A percentile compares a stretch with the other conserved stretches of the same genome.
These are phyloP conservation scores for Coniella lustricola DNA, from an alignment of 2,329 filamentous ascomycete genomes.

Conservation along the genomic window DNA sequence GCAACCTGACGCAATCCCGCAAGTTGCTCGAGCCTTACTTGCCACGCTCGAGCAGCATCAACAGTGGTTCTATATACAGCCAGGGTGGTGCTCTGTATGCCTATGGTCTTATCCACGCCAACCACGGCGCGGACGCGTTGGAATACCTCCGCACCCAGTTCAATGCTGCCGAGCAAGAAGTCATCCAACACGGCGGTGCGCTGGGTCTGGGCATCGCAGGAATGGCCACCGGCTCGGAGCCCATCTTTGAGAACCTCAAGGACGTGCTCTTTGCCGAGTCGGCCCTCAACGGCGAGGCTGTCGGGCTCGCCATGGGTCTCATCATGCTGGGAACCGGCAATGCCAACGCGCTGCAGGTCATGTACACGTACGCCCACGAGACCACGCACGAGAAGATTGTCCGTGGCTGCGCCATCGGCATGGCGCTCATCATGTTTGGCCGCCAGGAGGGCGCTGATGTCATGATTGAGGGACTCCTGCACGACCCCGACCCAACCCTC, in stretches of 20 bases:
- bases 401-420: constrained; percentile 86
- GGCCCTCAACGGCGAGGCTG: constrained; percentile 92
- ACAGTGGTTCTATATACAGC: constrained; percentile 83
- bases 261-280: constrained; percentile 87
- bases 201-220: constrained; percentile 92
- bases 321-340: constrained; percentile 99
- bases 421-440: constrained; percentile 97
- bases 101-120: constrained; percentile 92
- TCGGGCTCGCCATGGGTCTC: constrained; percentile 91
- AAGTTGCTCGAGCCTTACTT: constrained; percentile 94
- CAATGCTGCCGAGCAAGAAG: constrained; percentile 71
- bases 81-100: constrained; percentile 95
- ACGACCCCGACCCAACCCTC: constrained; percentile 87
- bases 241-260: constrained; percentile 87
- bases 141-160: constrained; percentile 74
- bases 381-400: constrained; percentile 99
- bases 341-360: constrained; percentile 84
- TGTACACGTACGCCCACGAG: constrained; percentile 96
- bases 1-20: constrained; percentile 86
- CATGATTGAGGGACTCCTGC: constrained; percentile 85
- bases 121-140: constrained; percentile 86
- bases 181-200: constrained; percentile 94
- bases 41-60: constrained; percentile 66
- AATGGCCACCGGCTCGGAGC: constrained; percentile 89
- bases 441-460: constrained; percentile 92